Base-by-base conservation (phyloP, 805 yeast species). In the Barnettozyma salicaria region DNA sequence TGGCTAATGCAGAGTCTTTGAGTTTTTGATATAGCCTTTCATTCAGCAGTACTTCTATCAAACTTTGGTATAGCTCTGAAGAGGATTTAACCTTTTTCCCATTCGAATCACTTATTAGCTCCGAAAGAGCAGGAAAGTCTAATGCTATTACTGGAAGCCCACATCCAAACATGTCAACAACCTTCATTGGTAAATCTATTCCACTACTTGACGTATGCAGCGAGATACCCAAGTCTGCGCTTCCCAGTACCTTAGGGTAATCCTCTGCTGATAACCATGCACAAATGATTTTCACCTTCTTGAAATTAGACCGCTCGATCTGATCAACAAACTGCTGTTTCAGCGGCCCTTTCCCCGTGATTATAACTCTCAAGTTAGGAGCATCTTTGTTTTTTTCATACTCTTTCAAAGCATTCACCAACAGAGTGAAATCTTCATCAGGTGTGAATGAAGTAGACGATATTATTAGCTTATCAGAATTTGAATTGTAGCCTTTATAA, bases 301-400 rank as follows among this genome's bases (percentile, higher is more conserved):
- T 46, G 55, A 76, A 65, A 14, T 58, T 41, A 27, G 72, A 67
- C 8, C 55, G 49, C n/a, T 62, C 49, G 2, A 83, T 81, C 18
- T 64, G 56, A 3, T 52, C 41, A 20, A 73, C 53, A 48, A 80
- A 82, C 16, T 71, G 61, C 3, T 60, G 57, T 46, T 76, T 76
- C 60, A 83, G 56, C 0, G 97, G 97, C 0, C 99, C 99, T 56
- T 89, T 90, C 0, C 99, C 99, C 0, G 99, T 92, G n/a, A 92
- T 80, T n/a, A 92, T 60, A 36, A 87, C 73, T 26, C 77, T 57
- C 2, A 89, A 52, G 4, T 68, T 70, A 1, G 79, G 78, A 4
- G 69, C 45, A 4, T 35, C 36, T 26, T 44, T 34, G 33, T 59
- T 57, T 10, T 49, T 45, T 8, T 46, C 48, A 45, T 86, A 80